A percentile compares a stretch with the other conserved stretches of the same genome.
These are phyloP conservation scores for Rubia balearica DNA, from an alignment of 305 asterid genomes.

Conservation along the genomic window DNA sequence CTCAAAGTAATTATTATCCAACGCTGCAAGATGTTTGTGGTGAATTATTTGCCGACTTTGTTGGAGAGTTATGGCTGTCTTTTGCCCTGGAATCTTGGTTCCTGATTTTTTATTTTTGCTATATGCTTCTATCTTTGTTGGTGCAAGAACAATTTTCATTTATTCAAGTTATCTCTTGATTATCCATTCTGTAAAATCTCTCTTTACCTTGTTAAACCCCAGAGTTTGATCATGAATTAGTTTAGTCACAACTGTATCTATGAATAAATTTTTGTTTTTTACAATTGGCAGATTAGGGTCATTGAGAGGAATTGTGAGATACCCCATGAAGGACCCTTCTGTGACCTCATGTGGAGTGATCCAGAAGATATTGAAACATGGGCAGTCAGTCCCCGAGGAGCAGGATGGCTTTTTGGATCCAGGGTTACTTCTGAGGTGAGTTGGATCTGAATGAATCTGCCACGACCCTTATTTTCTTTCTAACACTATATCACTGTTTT, in stretches of 20 bases:
- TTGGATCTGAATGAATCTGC: neutral
- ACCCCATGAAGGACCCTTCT: constrained; percentile 99
- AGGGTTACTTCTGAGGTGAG: constrained; percentile 93
- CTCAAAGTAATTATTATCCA: neutral
- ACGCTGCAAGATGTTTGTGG: neutral
- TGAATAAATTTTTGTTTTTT: constrained; percentile 7
- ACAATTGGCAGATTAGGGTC: constrained; percentile 69
- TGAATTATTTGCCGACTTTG: neutral
- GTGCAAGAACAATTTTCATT: neutral
- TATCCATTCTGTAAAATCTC: neutral
- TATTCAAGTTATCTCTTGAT: neutral
- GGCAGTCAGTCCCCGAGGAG: constrained; percentile 99
- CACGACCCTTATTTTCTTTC: constrained; percentile 2
- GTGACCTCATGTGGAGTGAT: constrained; percentile 99
- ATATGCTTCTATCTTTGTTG: neutral
- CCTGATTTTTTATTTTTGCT: neutral
- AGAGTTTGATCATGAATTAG: neutral
- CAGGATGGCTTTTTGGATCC: constrained; percentile 99
- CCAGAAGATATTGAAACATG: constrained; percentile 99
- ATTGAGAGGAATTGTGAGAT: constrained; percentile 93
- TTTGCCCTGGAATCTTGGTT: constrained; percentile 3
- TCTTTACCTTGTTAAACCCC: neutral
- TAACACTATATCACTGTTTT: constrained; percentile 17
- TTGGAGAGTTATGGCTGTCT: neutral
- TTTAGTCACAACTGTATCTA: neutral